Evolutionary conservation across 306 rosid species (phyloP), one percentile per base, ranked within the genome.

Genomic region (Datisca glomerata): DNA sequence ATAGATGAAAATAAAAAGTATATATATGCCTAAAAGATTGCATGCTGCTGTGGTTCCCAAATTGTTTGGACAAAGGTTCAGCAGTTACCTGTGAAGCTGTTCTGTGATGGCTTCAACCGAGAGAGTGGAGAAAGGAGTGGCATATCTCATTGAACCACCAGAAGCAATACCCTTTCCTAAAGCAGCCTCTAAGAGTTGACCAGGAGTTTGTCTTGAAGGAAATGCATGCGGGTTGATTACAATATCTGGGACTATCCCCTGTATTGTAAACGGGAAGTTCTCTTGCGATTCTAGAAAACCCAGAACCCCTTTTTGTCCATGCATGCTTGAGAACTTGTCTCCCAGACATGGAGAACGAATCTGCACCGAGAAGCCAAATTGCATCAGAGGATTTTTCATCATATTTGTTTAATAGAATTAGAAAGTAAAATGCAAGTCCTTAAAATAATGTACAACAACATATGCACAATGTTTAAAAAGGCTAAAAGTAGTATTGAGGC

Each of bases 281-380:
- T 91, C 98, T 55, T 91, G 87, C 16, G 77, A 73, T 68, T 84
- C 98, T 61, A 89, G 57, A 68, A 69, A 84, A 8, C 98, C 98
- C 32, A 89, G 57, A n/a, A 89, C 98, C 45, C 95, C 98, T 58
- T 89, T 89, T 29, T 89, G 98, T n/a, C 98, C 98, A 25, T 89
- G 98, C 98, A 89, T 89, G 51, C 96, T 84, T 12, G 98, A 89
- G 68, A 89, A 89, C 53, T 91, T 91, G 72, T 91, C 98, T 52
- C 98, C 98, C 24, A 84, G 94, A 55, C 73, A 78, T 18, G 98
- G 98, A 34, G 70, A 63, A n/a, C 98, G 84, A 41, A 91, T 89
- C 98, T 91, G 68, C 63, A 57, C 41, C 45, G 43, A 43, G 34
- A 40, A 38, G 43, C 5, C 32, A 37, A 61, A 33, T 3, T 21